Evolutionary conservation across 2,329 filamentous ascomycete genomes (phyloP), one percentile per base, ranked within the genome.

Genomic region (Septoria petroselini): DNA sequence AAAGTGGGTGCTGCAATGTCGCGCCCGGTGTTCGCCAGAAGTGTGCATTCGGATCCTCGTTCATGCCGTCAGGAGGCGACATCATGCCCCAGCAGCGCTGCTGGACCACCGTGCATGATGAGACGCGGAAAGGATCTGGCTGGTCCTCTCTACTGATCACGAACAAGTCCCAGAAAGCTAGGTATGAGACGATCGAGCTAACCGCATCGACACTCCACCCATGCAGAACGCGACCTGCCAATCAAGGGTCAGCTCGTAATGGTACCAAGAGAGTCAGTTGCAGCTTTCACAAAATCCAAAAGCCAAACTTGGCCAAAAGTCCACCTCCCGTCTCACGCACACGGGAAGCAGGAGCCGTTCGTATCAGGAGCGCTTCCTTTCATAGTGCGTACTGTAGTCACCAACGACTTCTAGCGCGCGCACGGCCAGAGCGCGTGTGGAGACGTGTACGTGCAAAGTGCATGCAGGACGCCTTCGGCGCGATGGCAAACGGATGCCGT

Each of bases 391-490:
- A 25, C n/a, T 41, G 15, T n/a, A 25, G 23, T 41, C 21, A 42
- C 41, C 44, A 42, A 15, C 25, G 23, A 17, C 25, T 25, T 21
- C 23, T 44, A 48, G 48, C 42, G 44, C 29, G 44, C 29, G 18
- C 15, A 11, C 33, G 23, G 12, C 29, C 35, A 43, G 18, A 43
- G 18, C 8, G 33, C 25, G 17, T 34, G 50, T 48, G 50, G 50
- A 44, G 44, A 48, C 46, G 30, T 41, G 46, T 41, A 48, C 39
- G 44, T 15, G 40, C 38, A 41, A 52, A 50, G 53, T 43, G 30
- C 51, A 52, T 53, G 46, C 42, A 52, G 43, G n/a, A 41, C 42
- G 50, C 52, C 48, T 50, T 46, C 45, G 55, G 41, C 39, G 42
- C 44, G 45, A 46, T 48, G 54, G 35, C 45, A 47, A 42, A 45